Evolutionary conservation across 1,139 yeast species (phyloP).

Genomic region (Hyphopichia burtonii): DNA sequence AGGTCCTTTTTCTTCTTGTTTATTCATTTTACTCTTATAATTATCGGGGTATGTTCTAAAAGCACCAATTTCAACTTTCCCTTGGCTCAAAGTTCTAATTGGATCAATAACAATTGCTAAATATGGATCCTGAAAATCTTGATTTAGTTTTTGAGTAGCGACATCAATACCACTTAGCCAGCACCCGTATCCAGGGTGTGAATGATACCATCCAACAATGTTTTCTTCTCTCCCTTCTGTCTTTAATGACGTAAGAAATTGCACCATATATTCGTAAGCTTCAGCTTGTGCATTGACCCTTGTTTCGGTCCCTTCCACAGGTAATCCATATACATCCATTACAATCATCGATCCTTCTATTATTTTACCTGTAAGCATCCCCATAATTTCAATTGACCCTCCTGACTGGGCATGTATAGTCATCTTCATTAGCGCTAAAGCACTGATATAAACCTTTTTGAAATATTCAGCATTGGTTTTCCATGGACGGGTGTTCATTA

Average conservation of each 20-base stretch:
- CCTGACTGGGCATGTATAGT: conserved; percentile 80
- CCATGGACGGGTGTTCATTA: conserved; percentile 36
- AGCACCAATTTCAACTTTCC: conserved; percentile 84
- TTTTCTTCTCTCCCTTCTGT: conserved; percentile 52
- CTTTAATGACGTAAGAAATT: conserved; percentile 64
- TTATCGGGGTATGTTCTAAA: conserved; percentile 73
- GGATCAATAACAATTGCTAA: conserved; percentile 90
- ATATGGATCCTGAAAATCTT: conserved; percentile 87
- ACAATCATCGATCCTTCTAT: conserved; percentile 60
- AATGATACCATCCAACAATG: conserved; percentile 93
- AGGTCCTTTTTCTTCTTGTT: conserved; percentile 3
- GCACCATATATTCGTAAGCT: conserved; percentile 93
- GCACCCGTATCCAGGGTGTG: conserved; percentile 97
- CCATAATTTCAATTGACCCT: conserved; percentile 93
- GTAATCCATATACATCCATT: conserved; percentile 80
- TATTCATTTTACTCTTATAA: conserved; percentile 10
- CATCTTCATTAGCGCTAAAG: conserved; percentile 79
- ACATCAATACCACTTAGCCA: conserved; percentile 92
- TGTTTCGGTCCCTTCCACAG: conserved; percentile 95
- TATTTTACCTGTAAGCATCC: conserved; percentile 83
- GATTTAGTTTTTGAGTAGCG: conserved; percentile 81
- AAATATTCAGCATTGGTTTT: conserved; percentile 57
- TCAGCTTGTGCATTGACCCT: conserved; percentile 93
- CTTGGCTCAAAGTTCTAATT: conserved; percentile 59
- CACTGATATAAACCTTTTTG: conserved; percentile 63